These are phyloP conservation scores for Pichia membranifaciens DNA, from an alignment of 805 yeast species.

Conservation along the genomic window DNA sequence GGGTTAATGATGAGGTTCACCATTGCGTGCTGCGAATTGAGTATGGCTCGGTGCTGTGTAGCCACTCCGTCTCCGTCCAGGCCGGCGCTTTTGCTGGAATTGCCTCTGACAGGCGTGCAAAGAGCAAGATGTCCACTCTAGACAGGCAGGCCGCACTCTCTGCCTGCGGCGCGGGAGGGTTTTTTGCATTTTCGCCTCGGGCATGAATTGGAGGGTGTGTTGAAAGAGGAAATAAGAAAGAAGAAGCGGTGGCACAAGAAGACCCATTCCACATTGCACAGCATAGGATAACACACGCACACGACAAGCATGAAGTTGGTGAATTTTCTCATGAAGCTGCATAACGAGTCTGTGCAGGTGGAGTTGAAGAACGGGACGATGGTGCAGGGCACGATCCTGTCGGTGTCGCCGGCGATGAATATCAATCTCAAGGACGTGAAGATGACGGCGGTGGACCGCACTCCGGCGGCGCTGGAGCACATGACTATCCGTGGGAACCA, in stretches of 20 bases:
- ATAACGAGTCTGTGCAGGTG: conserved; percentile 81
- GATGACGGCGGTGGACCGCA: conserved; percentile 66
- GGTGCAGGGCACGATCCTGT: conserved; percentile 74
- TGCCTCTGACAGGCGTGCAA: too few relatives aligned
- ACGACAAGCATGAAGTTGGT: conserved; percentile 51
- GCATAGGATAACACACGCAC: not conserved
- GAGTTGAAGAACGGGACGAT: conserved; percentile 89
- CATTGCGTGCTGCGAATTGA: conserved; percentile 27
- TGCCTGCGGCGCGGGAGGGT: too few relatives aligned
- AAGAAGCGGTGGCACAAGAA: too few relatives aligned
- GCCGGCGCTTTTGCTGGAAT: too few relatives aligned
- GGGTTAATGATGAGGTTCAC: conserved; percentile 47
- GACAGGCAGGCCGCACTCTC: too few relatives aligned
- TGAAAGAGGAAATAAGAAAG: too few relatives aligned
- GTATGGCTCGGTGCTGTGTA: too few relatives aligned
- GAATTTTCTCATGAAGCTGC: conserved; percentile 75
- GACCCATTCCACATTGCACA: too few relatives aligned
- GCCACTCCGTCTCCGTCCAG: too few relatives aligned
- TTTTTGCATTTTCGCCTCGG: too few relatives aligned
- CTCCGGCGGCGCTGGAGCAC: conserved; percentile 64
- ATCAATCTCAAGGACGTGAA: conserved; percentile 74
- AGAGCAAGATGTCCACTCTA: too few relatives aligned
- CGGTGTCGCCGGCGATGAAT: conserved; percentile 90
- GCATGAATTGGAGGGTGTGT: too few relatives aligned
- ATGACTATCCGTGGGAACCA: conserved; percentile 87